phyloP scores from a whole-genome alignment of 2,329 filamentous ascomycete genomes.

The Fusarium sp. region DNA sequence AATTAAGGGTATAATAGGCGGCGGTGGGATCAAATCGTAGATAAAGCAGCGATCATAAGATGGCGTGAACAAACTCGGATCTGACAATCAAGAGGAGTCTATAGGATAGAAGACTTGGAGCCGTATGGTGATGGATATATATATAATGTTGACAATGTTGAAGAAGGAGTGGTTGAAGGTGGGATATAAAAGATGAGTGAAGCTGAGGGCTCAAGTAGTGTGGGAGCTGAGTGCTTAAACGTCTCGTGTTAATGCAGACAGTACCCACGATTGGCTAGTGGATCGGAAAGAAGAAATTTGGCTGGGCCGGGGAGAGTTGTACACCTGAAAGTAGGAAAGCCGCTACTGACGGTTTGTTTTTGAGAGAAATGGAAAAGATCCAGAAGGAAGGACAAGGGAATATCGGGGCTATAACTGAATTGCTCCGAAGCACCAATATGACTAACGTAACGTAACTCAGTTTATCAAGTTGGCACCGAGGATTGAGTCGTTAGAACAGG shows the following conservation, averaged over 20 bases:
- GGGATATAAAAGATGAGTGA: constrained; percentile 16
- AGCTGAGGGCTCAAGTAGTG: constrained; percentile 16
- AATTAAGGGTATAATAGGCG: constrained; percentile 30
- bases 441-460: constrained; percentile 2
- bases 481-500: constrained; percentile 18
- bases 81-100: constrained; percentile 1
- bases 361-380: constrained; percentile 20
- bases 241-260: constrained; percentile 34
- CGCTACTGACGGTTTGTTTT: background rate
- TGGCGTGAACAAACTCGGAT: background rate
- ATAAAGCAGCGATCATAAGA: constrained; percentile 5
- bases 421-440: constrained; percentile 6
- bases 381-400: constrained; percentile 12
- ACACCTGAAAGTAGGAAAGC: constrained; percentile 3
- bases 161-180: constrained; percentile 1
- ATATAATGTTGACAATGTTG: constrained; percentile 10
- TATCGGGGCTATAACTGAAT: constrained; percentile 11
- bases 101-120: constrained; percentile 1
- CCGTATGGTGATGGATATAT: constrained; percentile 4
- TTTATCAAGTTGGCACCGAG: constrained; percentile 2
- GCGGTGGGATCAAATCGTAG: constrained; percentile 5
- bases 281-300: constrained; percentile 35
- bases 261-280: constrained; percentile 34
- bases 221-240: constrained; percentile 33
- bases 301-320: constrained; percentile 23